These are phyloP conservation scores for Metarhizium album DNA, from an alignment of 2,329 filamentous ascomycete genomes.

Conservation along the genomic window DNA sequence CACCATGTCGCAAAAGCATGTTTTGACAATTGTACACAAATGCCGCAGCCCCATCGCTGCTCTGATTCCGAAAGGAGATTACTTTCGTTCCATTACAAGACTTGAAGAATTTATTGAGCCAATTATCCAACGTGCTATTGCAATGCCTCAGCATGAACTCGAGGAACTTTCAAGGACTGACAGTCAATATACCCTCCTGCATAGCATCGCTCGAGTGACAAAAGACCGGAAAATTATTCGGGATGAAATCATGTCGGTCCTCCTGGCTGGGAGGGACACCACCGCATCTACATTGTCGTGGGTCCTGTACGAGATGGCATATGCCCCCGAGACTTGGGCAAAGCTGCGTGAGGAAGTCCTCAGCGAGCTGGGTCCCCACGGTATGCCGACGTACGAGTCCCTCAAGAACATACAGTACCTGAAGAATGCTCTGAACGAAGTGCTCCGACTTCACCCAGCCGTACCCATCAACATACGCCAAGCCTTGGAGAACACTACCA, in stretches of 20 bases:
- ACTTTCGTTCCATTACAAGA: slow-evolving; percentile 49
- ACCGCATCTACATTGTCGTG: slow-evolving; percentile 75
- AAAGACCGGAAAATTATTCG: slow-evolving; percentile 52
- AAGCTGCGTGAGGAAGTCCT: slow-evolving; percentile 66
- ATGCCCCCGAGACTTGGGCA: slow-evolving; percentile 52
- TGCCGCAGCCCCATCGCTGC: slow-evolving; percentile 42
- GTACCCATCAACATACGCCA: slow-evolving; percentile 67
- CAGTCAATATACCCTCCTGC: slow-evolving; percentile 63
- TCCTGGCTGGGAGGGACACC: slow-evolving; percentile 79
- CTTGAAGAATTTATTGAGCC: slow-evolving; percentile 61
- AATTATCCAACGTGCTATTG: slow-evolving; percentile 57
- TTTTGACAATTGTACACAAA: too few relatives aligned
- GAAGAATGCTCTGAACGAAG: slow-evolving; percentile 62
- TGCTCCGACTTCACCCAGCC: slow-evolving; percentile 62
- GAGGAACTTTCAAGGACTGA: slow-evolving; percentile 58
- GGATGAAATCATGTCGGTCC: slow-evolving; percentile 64
- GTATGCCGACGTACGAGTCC: slow-evolving; percentile 62
- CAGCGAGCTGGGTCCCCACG: slow-evolving; percentile 48
- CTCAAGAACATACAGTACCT: slow-evolving; percentile 84
- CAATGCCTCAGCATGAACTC: slow-evolving; percentile 52
- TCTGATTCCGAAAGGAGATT: slow-evolving; percentile 47
- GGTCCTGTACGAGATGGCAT: slow-evolving; percentile 69
- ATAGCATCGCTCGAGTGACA: slow-evolving; percentile 62
- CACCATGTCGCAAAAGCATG: not conserved
- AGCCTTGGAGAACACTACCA: slow-evolving; percentile 9